These are phyloP conservation scores for Circinella minor DNA, from an alignment of 371 early-diverging fungal genomes.

Conservation along the genomic window DNA sequence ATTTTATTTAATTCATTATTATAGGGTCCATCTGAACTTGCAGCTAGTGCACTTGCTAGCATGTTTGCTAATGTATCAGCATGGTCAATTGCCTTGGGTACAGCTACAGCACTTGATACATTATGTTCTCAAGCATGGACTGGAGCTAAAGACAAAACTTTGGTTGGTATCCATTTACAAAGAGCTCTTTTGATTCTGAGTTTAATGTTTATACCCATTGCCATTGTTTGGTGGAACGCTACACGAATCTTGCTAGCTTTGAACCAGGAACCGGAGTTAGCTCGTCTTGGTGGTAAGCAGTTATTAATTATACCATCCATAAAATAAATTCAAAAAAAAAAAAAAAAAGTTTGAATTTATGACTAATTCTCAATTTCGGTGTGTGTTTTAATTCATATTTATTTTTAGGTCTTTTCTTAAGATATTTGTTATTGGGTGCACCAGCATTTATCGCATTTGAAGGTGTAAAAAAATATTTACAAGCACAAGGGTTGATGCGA, in stretches of 20 bases:
- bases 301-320: too few species aligned
- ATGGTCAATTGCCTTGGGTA: conserved; percentile 78
- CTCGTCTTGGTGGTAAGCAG: conserved; percentile 40
- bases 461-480: conserved; percentile 79
- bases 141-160: conserved; percentile 67
- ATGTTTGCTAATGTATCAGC: conserved; percentile 89
- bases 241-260: conserved; percentile 54
- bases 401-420: conserved; percentile 64
- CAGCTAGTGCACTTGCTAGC: conserved; percentile 75
- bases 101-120: conserved; percentile 86
- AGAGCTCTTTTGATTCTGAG: conserved; percentile 78
- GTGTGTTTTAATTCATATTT: too few species aligned
- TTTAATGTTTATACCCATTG: conserved; percentile 72
- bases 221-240: conserved; percentile 77
- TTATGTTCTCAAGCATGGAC: conserved; percentile 89
- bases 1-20: conserved; percentile 6
- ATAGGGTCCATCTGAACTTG: conserved; percentile 74
- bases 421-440: conserved; percentile 70
- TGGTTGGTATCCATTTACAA: conserved; percentile 83
- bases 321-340: too few species aligned
- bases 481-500: conserved; percentile 87
- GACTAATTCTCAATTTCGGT: too few species aligned
- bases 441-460: conserved; percentile 81
- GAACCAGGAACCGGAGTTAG: conserved; percentile 49
- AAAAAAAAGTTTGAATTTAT: too few species aligned